phyloP scores from a whole-genome alignment of 1,284 basidiomycete genomes.

The Malassezia sp. region DNA sequence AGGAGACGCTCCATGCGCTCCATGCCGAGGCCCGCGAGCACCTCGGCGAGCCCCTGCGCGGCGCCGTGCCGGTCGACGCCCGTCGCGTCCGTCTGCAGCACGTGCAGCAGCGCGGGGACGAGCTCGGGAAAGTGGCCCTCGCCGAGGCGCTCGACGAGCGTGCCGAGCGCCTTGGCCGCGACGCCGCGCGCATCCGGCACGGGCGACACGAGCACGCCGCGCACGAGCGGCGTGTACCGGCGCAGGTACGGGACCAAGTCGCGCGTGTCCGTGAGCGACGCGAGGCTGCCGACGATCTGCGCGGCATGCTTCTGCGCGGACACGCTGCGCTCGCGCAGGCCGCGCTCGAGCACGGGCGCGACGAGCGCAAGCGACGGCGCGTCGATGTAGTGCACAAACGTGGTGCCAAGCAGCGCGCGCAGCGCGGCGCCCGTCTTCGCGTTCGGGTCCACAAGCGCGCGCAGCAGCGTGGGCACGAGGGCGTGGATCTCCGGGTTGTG shows the following conservation, averaged over 20 bases:
- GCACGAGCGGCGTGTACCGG: slow-evolving; percentile 77
- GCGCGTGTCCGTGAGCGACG: slow-evolving; percentile 80
- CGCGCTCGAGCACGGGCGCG: slow-evolving; percentile 88
- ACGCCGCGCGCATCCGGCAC: slow-evolving; percentile 95
- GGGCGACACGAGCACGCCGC: slow-evolving; percentile 73
- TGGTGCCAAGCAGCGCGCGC: slow-evolving; percentile 72
- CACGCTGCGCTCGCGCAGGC: slow-evolving; percentile 78
- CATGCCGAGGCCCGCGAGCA: slow-evolving; percentile 89
- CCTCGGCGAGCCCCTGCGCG: slow-evolving; percentile 92
- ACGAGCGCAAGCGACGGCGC: slow-evolving; percentile 93
- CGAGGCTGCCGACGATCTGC: slow-evolving; percentile 89
- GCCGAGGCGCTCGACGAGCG: slow-evolving; percentile 87
- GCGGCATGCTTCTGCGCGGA: slow-evolving; percentile 91
- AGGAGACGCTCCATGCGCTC: slow-evolving; percentile 87
- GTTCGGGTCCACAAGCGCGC: slow-evolving; percentile 87
- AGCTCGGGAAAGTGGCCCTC: slow-evolving; percentile 92
- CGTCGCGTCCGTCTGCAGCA: slow-evolving; percentile 82
- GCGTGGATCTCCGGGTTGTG: slow-evolving; percentile 66
- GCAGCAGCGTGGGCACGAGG: slow-evolving; percentile 80
- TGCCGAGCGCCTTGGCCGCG: slow-evolving; percentile 92
- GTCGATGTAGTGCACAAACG: slow-evolving; percentile 97
- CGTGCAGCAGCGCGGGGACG: slow-evolving; percentile 75
- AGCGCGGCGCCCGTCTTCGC: slow-evolving; percentile 75
- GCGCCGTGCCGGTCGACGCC: slow-evolving; percentile 95
- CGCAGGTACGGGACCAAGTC: slow-evolving; percentile 93